Base-by-base conservation (phyloP, 1,284 basidiomycete genomes). In the Trichosporon sp. region DNA sequence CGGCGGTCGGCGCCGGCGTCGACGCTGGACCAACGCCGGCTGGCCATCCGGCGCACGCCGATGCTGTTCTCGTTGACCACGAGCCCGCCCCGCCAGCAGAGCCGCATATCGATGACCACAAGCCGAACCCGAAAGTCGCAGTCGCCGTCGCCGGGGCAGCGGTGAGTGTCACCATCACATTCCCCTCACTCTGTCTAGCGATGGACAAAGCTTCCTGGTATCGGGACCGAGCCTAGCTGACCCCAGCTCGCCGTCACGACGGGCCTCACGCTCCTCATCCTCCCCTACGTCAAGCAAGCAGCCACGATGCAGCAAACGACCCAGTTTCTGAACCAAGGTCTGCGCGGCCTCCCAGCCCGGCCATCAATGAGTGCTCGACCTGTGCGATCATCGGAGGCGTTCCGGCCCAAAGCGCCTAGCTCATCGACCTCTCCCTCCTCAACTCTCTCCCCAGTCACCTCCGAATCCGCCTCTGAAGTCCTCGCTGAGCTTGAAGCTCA, bases 121-220 rank as follows among this genome's bases (percentile, higher is more conserved):
- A 36, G 34, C 68, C 68, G 31, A 73, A 74, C 23, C 73, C 75
- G 1, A 73, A 74, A 64, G 74, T 77, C 21, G 75, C 75, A 0
- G 70, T 74, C 13, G 74, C 73, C 34, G 73, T 77, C 27, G 70
- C 71, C 9, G 75, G 75, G n/a, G 74, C 75, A 6, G 72, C 75
- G 10, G 75, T 76, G 60, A 59, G 57, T 58, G 8, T 25, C 33
- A 8, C 14, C 23, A n/a, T n/a, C n/a, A n/a, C 19, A 27, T 44
- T 19, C 16, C 37, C 21, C 44, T 40, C n/a, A n/a, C n/a, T n/a
- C n/a, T n/a, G n/a, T n/a, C n/a, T n/a, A n/a, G n/a, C n/a, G n/a
- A n/a, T n/a, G n/a, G n/a, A n/a, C n/a, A n/a, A n/a, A 6, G 19
- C 11, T 49, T 21, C 11, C 33, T 27, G 25, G 29, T 3, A 44